phyloP scores from a whole-genome alignment of 169 alveolate species.

The Cyclospora cayetanensis region DNA sequence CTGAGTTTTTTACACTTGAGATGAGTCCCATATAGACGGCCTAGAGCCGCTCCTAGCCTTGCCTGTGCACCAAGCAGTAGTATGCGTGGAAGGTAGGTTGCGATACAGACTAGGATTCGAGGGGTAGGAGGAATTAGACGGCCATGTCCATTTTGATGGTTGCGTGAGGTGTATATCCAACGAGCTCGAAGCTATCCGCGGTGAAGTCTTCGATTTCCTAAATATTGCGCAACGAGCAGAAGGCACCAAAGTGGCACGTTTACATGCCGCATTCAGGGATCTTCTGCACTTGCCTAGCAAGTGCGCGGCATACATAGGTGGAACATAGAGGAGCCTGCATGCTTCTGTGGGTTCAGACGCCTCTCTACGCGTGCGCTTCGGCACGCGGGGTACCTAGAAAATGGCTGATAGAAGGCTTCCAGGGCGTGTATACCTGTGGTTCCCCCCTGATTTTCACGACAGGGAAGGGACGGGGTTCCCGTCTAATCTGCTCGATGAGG shows the following conservation, averaged over 20 bases:
- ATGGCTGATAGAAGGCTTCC: neutral
- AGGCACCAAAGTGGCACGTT: neutral
- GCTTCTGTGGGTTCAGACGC: neutral
- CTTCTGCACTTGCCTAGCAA: neutral
- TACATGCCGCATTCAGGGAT: neutral
- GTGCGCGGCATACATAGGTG: neutral
- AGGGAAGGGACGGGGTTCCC: constrained; percentile 98
- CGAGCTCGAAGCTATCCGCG: constrained; percentile 89
- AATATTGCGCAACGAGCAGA: too few relatives aligned
- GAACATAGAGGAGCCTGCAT: neutral
- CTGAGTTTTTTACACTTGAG: neutral
- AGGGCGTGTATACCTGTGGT: constrained; percentile 36
- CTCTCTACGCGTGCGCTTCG: neutral
- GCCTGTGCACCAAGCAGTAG: neutral
- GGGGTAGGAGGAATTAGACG: constrained; percentile 34
- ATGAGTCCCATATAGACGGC: neutral
- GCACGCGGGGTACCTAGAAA: neutral
- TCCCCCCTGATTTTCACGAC: constrained; percentile 81
- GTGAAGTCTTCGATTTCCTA: constrained; percentile 90
- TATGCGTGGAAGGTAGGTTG: neutral
- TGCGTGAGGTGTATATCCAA: constrained; percentile 89
- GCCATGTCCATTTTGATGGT: constrained; percentile 77
- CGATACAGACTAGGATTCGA: neutral
- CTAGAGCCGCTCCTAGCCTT: neutral
- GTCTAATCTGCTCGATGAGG: constrained; percentile 89